Evolutionary conservation across 441 rosid genomes (phyloP).

Genomic region (Croton laevigatus): DNA sequence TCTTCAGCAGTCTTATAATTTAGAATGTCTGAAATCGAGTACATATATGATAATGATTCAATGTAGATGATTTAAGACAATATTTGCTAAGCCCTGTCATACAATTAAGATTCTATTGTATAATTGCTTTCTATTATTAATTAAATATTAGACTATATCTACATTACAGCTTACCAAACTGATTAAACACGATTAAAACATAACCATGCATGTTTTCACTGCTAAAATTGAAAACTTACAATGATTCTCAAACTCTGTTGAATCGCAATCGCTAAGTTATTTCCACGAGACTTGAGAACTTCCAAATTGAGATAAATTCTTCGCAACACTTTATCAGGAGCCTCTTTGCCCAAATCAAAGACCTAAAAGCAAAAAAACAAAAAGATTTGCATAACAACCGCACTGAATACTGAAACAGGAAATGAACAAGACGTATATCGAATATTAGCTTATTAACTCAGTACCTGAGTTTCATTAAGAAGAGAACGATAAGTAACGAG

Average conservation of each 20-base stretch:
- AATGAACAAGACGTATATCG: neutral
- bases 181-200: too few relatives aligned
- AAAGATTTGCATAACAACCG: neutral
- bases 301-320: conserved; percentile 64
- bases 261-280: conserved; percentile 45
- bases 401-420: neutral
- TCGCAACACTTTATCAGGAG: conserved; percentile 59
- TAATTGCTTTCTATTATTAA: too few relatives aligned
- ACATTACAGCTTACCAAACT: too few relatives aligned
- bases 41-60: too few relatives aligned
- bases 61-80: too few relatives aligned
- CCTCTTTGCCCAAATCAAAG: conserved; percentile 66
- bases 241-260: conserved; percentile 52
- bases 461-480: conserved; percentile 59
- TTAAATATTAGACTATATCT: too few relatives aligned
- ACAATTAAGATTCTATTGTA: too few relatives aligned
- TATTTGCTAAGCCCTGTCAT: too few relatives aligned
- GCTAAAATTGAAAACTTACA: conserved; percentile 36
- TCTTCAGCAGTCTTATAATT: too few relatives aligned
- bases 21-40: too few relatives aligned
- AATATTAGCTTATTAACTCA: too few relatives aligned
- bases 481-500: conserved; percentile 59
- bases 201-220: too few relatives aligned
- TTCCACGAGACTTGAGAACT: conserved; percentile 44
- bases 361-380: conserved; percentile 35